Percentiles rank a stretch among this genome's conserved stretches.
These are phyloP conservation scores for Globisporangium cederbergense DNA, from an alignment of 352 stramenopile genomes.

Conservation along the genomic window DNA sequence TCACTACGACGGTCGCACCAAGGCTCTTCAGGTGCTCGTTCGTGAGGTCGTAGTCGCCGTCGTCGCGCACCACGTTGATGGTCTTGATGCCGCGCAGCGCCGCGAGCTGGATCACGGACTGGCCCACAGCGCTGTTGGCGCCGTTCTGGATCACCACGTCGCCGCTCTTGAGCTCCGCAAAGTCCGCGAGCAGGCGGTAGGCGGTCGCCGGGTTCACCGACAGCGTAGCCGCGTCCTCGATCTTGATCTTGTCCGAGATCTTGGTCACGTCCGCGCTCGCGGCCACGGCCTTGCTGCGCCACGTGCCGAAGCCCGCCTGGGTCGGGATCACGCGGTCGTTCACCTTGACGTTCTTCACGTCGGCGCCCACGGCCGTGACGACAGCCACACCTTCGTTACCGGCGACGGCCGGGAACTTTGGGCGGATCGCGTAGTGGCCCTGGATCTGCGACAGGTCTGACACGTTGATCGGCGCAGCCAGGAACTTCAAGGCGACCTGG, in stretches of 20 bases:
- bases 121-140: constrained; percentile 83
- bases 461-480: constrained; percentile 87
- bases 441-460: constrained; percentile 88
- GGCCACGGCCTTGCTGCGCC: constrained; percentile 68
- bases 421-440: constrained; percentile 77
- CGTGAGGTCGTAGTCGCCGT: constrained; percentile 74
- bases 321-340: constrained; percentile 86
- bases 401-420: constrained; percentile 71
- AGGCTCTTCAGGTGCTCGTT: constrained; percentile 79
- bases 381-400: constrained; percentile 86
- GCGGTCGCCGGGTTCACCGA: constrained; percentile 83
- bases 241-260: constrained; percentile 80
- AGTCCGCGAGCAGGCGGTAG: constrained; percentile 85
- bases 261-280: constrained; percentile 63
- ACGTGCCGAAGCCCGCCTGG: constrained; percentile 68
- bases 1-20: constrained; percentile 67
- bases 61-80: constrained; percentile 87
- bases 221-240: constrained; percentile 82
- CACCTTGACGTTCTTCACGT: constrained; percentile 79
- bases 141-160: constrained; percentile 91
- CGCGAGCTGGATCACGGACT: constrained; percentile 88
- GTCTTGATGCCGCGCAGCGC: constrained; percentile 84
- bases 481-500: constrained; percentile 86
- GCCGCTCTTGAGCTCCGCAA: constrained; percentile 65
- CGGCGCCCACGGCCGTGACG: constrained; percentile 76